phyloP scores from a whole-genome alignment of 2,329 filamentous ascomycete genomes.

The Botryotinia convoluta region DNA sequence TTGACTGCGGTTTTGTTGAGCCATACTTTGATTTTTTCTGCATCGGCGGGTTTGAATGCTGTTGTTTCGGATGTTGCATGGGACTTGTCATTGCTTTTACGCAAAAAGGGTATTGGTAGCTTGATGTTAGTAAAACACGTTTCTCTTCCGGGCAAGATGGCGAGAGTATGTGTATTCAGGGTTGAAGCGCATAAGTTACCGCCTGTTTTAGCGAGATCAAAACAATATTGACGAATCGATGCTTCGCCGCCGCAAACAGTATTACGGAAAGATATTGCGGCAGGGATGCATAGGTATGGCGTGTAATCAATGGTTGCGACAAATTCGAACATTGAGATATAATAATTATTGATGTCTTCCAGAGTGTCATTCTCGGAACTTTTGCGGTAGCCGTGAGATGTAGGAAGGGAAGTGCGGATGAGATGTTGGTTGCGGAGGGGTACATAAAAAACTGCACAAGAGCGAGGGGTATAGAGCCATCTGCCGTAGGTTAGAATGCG shows the following conservation, averaged over 20 bases:
- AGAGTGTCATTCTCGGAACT: conserved; percentile 42
- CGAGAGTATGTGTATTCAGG: conserved; percentile 68
- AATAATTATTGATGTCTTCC: conserved; percentile 41
- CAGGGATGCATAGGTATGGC: conserved; percentile 69
- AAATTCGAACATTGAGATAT: conserved; percentile 71
- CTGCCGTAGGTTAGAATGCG: conserved; percentile 10
- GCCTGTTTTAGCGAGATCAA: conserved; percentile 60
- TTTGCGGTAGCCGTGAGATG: conserved; percentile 68
- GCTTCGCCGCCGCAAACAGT: conserved; percentile 70
- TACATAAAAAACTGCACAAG: conserved; percentile 80
- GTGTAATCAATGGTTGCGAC: conserved; percentile 72
- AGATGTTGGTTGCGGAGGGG: conserved; percentile 74
- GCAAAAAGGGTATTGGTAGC: conserved; percentile 50
- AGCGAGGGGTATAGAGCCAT: conserved; percentile 80
- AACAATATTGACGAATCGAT: conserved; percentile 61
- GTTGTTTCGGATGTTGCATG: conserved; percentile 30
- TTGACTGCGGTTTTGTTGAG: conserved; percentile 44
- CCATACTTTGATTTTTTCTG: conserved; percentile 55
- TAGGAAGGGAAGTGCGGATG: conserved; percentile 72
- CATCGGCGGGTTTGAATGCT: conserved; percentile 41
- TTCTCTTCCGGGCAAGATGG: conserved; percentile 62
- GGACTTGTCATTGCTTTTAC: conserved; percentile 41
- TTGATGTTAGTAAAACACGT: conserved; percentile 73
- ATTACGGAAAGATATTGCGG: conserved; percentile 69
- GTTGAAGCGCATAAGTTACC: conserved; percentile 57